Conservation (phyloP, 73 alveolate species). For the Paramecium sonneborni region DNA sequence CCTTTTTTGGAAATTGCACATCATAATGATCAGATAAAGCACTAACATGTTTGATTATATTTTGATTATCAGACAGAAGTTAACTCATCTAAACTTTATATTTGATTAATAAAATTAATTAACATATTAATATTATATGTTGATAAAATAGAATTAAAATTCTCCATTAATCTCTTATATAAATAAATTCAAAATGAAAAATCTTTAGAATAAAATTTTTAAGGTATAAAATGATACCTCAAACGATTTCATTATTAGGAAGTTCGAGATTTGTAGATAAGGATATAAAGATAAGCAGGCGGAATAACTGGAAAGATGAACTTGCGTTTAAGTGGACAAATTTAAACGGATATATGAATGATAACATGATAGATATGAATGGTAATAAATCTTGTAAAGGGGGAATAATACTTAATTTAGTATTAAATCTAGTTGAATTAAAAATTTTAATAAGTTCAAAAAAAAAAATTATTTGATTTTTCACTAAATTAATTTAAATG, state of each 20-base stretch:
- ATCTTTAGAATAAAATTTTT: too few relatives aligned
- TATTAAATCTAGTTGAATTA: too few relatives aligned
- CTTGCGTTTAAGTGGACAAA: too few relatives aligned
- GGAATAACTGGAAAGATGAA: too few relatives aligned
- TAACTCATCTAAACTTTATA: not conserved
- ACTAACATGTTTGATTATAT: not conserved
- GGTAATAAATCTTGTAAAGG: too few relatives aligned
- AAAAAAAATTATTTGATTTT: not conserved
- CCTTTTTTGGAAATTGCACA: not conserved
- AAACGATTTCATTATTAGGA: too few relatives aligned
- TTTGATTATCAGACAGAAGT: not conserved
- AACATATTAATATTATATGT: not conserved
- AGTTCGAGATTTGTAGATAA: too few relatives aligned
- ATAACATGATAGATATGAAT: too few relatives aligned
- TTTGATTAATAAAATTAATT: not conserved
- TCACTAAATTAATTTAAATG: not conserved
- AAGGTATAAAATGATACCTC: not conserved
- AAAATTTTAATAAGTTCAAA: not conserved
- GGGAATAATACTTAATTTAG: too few relatives aligned
- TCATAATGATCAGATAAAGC: slow-evolving; percentile 6
- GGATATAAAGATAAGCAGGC: too few relatives aligned
- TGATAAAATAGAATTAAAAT: not conserved
- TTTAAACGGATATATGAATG: too few relatives aligned
- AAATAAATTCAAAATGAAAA: not conserved
- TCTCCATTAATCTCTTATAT: not conserved